These are phyloP conservation scores for Hansenula lynferdii DNA, from an alignment of 1,139 yeast genomes.

Conservation along the genomic window DNA sequence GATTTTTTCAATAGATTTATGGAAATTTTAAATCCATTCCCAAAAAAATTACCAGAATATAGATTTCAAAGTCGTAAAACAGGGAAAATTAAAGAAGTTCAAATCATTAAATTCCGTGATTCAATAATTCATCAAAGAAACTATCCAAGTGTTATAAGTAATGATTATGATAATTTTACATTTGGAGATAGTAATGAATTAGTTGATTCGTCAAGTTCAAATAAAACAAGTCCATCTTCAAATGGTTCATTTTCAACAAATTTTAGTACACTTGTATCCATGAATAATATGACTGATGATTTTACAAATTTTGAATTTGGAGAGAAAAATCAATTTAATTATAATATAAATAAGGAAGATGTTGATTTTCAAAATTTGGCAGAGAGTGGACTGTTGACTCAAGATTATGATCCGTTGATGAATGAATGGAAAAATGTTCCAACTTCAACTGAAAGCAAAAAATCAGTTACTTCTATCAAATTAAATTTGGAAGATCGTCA, in stretches of 20 bases:
- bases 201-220: neutral
- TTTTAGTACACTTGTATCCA: conserved; percentile 10
- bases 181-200: neutral
- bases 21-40: conserved; percentile 15
- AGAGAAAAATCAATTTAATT: no score
- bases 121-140: conserved; percentile 8
- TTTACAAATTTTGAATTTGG: neutral
- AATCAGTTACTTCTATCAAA: conserved; percentile 4
- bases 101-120: conserved; percentile 9
- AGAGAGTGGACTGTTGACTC: conserved; percentile 9
- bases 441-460: neutral
- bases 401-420: conserved; percentile 16
- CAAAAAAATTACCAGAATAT: conserved; percentile 11
- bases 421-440: conserved; percentile 9
- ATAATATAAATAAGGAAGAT: neutral
- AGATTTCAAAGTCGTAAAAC: conserved; percentile 18
- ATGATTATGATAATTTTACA: neutral
- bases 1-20: conserved; percentile 16
- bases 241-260: conserved; percentile 8
- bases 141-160: conserved; percentile 21
- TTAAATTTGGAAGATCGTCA: conserved; percentile 13
- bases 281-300: conserved; percentile 1
- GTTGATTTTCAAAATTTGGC: neutral
- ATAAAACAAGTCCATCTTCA: conserved; percentile 1
- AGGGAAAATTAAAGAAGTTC: conserved; percentile 12